Base-by-base conservation (phyloP, 2,329 filamentous ascomycete species). In the Trichoderma sp. region DNA sequence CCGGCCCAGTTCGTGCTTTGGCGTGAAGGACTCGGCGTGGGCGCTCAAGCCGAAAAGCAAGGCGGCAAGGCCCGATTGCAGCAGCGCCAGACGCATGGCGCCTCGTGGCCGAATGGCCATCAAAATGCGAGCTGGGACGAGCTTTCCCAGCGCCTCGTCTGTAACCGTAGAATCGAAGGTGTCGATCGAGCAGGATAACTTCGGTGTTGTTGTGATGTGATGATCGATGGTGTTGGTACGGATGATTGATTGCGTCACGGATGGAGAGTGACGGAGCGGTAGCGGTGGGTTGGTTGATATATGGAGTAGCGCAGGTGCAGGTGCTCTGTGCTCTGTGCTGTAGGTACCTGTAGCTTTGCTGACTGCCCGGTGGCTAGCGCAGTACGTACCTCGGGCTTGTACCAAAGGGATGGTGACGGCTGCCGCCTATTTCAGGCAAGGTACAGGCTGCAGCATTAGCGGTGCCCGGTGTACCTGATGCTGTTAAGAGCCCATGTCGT, bases 1-100 rank as follows among this genome's bases (percentile, higher is more conserved):
- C 74, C 95, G 88, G 53, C 95, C 95, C 64, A 91, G 85, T 82
- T 98, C 95, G 77, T 98, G 95, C 74, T 90, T 93, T 1, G 86
- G 84, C 0, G 88, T 90, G 71, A 76, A 78, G 23, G 76, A 74
- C 50, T 81, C 76, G 63, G 78, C 78, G 20, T 70, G 70, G 32
- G 70, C 76, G 50, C 77, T 68, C n/a, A 74, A 73, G 11, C 76
- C 74, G 50, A 81, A 70, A 66, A 83, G 71, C 68, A 80, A 72
- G 23, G 76, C 75, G 17, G 76, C 76, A 67, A 79, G 77, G 73
- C 77, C 82, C 63, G 81, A 73, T 72, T 78, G 77, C 68, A 76
- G 73, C 39, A 77, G 73, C 73, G 65, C 55, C 55, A 32, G 57
- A 69, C 67, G 57, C 67, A 69, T 69, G 67, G 67, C 67, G 67